Conservation (phyloP, 2,329 filamentous ascomycete genomes). For the Cadophora gregata region DNA sequence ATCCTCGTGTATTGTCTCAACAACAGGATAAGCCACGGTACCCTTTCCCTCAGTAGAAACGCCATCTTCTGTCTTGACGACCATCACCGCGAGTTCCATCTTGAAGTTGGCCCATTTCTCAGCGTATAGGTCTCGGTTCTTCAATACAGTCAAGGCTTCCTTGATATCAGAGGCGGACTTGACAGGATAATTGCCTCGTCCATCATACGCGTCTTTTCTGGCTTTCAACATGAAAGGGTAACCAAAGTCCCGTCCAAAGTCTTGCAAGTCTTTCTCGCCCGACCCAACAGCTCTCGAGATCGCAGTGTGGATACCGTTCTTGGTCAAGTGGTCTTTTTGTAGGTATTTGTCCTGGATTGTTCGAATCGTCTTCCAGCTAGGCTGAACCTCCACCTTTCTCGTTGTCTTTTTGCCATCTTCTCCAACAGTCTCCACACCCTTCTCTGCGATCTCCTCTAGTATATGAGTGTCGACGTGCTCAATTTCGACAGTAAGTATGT, state of each 20-base stretch:
- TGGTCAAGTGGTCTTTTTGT: conserved; percentile 81
- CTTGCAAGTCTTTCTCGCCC: conserved; percentile 63
- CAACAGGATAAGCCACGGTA: conserved; percentile 79
- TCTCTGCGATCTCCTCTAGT: conserved; percentile 78
- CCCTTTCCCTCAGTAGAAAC: conserved; percentile 51
- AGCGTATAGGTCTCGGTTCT: conserved; percentile 77
- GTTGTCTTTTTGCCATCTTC: conserved; percentile 46
- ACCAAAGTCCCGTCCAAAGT: conserved; percentile 69
- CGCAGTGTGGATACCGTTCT: conserved; percentile 75
- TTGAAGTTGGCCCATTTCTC: conserved; percentile 82
- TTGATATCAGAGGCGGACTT: conserved; percentile 64
- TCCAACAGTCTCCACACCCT: conserved; percentile 61
- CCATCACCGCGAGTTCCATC: conserved; percentile 92
- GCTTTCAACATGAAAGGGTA: conserved; percentile 94
- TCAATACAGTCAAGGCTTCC: conserved; percentile 72
- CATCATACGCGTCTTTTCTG: conserved; percentile 89
- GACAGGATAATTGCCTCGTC: conserved; percentile 76
- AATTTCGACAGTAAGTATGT: conserved; percentile 91
- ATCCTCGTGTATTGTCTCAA: conserved; percentile 95
- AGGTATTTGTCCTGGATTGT: conserved; percentile 93
- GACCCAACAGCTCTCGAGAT: conserved; percentile 61
- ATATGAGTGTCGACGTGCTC: conserved; percentile 94
- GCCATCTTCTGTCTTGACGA: conserved; percentile 83
- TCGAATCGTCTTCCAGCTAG: conserved; percentile 84
- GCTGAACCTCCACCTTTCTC: conserved; percentile 70